A percentile compares a stretch with the other conserved stretches of the same genome.
Evolutionary conservation across 129 eudicot genomes (phyloP).

Genomic region (Smallanthus sonchifolius): DNA sequence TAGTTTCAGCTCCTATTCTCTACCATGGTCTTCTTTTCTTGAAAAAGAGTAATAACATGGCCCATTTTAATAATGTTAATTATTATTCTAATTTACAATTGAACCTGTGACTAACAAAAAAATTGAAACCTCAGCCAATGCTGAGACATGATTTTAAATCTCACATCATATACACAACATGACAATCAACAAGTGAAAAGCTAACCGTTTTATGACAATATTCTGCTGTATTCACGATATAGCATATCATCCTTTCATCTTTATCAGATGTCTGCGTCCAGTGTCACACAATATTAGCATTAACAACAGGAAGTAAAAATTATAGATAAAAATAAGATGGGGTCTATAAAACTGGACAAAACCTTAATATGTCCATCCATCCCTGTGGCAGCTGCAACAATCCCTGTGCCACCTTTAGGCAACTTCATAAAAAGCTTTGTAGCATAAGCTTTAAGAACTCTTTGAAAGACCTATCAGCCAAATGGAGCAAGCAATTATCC

Average conservation of each 20-base stretch:
- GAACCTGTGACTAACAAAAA: neutral
- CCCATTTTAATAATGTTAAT: neutral
- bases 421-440: constrained; percentile 74
- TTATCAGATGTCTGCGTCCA: constrained; percentile 84
- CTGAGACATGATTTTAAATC: neutral
- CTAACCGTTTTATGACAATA: constrained; percentile 95
- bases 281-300: constrained; percentile 10
- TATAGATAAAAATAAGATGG: neutral
- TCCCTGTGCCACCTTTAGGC: constrained; percentile 94
- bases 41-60: neutral
- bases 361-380: constrained; percentile 98
- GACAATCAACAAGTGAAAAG: constrained; percentile 11
- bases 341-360: constrained; percentile 5
- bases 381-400: constrained; percentile 98
- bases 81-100: neutral
- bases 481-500: constrained; percentile 2
- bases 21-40: neutral
- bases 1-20: neutral
- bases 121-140: neutral
- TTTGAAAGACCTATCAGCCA: constrained; percentile 68
- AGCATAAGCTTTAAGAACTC: constrained; percentile 87
- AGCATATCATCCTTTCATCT: constrained; percentile 87
- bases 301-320: neutral
- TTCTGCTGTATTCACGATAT: constrained; percentile 95
- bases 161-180: constrained; percentile 1